A percentile compares a stretch with the other conserved stretches of the same genome.
Conservation (phyloP, 371 early-diverging fungal species). For the Conidiobolus incongruus region DNA sequence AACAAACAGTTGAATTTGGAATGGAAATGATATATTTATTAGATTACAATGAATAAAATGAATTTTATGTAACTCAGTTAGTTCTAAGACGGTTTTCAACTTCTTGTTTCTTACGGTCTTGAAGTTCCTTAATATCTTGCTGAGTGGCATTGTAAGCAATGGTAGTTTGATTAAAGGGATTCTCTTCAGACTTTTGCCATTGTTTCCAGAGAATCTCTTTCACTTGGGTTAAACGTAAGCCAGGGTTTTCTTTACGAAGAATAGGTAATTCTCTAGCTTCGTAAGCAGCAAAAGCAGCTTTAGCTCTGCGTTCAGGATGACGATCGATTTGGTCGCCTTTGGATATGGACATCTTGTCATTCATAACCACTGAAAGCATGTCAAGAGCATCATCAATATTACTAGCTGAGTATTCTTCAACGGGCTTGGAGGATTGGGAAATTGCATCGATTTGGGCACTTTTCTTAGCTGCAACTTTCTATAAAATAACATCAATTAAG, state of each 20-base stretch:
- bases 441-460: conserved; percentile 18
- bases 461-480: conserved; percentile 29
- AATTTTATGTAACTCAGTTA: too few species aligned
- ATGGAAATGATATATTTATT: too few species aligned
- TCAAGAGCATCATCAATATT: conserved; percentile 65
- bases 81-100: conserved; percentile 7
- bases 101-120: conserved; percentile 4
- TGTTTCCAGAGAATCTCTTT: conserved; percentile 52
- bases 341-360: conserved; percentile 5
- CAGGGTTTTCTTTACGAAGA: conserved; percentile 44
- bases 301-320: conserved; percentile 69
- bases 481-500: conserved; percentile 3
- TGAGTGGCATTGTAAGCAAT: conserved; percentile 43
- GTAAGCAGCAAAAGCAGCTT: conserved; percentile 49
- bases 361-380: conserved; percentile 18
- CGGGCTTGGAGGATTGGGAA: conserved; percentile 16
- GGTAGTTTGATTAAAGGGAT: conserved; percentile 60
- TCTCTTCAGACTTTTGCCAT: conserved; percentile 58
- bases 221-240: conserved; percentile 46
- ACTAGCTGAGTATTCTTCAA: conserved; percentile 40
- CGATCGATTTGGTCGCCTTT: conserved; percentile 25
- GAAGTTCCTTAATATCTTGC: conserved; percentile 15
- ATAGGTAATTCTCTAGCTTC: conserved; percentile 34
- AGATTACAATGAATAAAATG: too few species aligned
- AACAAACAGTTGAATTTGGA: too few species aligned